A percentile compares a stretch with the other conserved stretches of the same genome.
Evolutionary conservation across 495 filamentous ascomycete genomes (phyloP).

Genomic region (Cercophora samala): DNA sequence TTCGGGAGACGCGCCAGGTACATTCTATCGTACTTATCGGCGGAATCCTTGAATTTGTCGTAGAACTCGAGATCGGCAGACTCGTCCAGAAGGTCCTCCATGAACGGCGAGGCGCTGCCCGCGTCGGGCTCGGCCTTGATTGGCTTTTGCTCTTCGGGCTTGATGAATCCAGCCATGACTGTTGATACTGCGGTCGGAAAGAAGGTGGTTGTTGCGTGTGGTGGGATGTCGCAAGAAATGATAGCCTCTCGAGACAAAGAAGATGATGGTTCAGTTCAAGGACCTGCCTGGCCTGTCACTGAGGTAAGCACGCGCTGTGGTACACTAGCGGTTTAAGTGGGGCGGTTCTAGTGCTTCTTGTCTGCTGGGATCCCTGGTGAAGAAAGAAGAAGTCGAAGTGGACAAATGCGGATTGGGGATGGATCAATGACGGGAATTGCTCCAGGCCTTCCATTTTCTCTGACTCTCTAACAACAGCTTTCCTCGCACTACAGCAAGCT

Average conservation of each 20-base stretch:
- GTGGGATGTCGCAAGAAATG: background rate
- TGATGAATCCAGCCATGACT: constrained; percentile 10
- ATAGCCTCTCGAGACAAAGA: background rate
- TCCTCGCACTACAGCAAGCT: background rate
- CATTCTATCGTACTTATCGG: constrained; percentile 45
- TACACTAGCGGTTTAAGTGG: background rate
- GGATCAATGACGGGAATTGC: background rate
- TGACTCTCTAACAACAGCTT: background rate
- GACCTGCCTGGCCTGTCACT: background rate
- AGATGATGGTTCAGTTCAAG: background rate
- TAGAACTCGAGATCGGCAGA: constrained; percentile 80
- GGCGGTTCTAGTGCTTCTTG: background rate
- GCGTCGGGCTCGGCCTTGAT: constrained; percentile 68
- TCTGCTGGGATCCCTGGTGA: background rate
- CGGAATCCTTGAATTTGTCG: constrained; percentile 37
- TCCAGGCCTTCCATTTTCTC: background rate
- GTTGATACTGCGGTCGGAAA: background rate
- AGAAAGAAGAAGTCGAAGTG: too few species aligned
- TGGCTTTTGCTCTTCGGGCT: constrained; percentile 39
- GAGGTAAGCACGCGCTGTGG: background rate
- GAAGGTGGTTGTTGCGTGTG: background rate
- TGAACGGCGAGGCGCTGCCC: constrained; percentile 51
- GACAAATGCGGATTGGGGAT: background rate
- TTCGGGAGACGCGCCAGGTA: constrained; percentile 76
- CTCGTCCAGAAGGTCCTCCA: constrained; percentile 75